Evolutionary conservation across 176 grass and related monocot species (phyloP), one percentile per base, ranked within the genome.

Genomic region (Stipa capillata): DNA sequence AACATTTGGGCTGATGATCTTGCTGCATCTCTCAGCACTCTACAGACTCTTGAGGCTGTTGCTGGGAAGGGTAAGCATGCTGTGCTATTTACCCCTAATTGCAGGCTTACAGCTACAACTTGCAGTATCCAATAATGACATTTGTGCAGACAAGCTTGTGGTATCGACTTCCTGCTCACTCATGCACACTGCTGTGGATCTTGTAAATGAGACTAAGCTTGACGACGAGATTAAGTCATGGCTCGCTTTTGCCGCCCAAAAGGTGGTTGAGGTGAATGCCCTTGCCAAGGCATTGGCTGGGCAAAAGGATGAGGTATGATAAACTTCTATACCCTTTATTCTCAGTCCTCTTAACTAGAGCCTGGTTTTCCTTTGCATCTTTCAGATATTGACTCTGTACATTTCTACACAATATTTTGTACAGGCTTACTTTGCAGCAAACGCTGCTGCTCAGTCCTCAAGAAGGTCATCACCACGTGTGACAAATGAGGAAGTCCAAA

Each of bases 1-100:
- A 97, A 97, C 82, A 97, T 97, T 55, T 97, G 94, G 91, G 94
- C 94, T 31, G 92, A 97, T 84, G 94, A 97, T 61, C 86, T 97
- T 71, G 86, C 88, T 55, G 78, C 91, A 80, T 93, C 94, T 83
- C 87, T 91, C 18, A 85, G 51, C 53, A 87, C 87, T 85, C 94
- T 97, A 34, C 56, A 80, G 80, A 57, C 88, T 69, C 94, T 93
- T 16, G 94, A 97, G 72, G 55, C 91, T 83, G 32, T 93, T 83
- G 88, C 89, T 78, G 91, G 94, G 25, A 94, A 94, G 90, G 94
- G 94, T 97, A 88, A 85, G 56, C 39, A 40, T 89, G 20, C 2
- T 33, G 67, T 54, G 13, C 24, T 59, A 50, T 69, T 6, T 71
- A 65, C 52, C 3, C 6, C 25, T 69, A 85, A 8, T 74, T 43